Evolutionary conservation across 2,329 filamentous ascomycete species (phyloP).

Genomic region (Phaeophleospora eucalypticola): DNA sequence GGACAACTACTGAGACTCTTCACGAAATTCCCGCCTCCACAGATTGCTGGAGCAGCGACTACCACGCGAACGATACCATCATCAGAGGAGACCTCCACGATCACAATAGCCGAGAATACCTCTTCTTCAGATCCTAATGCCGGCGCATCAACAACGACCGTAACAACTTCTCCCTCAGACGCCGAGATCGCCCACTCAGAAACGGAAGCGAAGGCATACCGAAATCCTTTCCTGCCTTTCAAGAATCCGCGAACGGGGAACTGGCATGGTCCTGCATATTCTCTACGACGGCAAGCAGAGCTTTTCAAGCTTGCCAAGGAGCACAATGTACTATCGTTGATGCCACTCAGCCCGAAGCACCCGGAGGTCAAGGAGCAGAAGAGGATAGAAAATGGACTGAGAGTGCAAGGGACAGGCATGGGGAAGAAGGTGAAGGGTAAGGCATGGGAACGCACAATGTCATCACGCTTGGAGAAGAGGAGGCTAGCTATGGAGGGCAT

Average conservation of each 20-base stretch:
- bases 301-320: constrained; percentile 78
- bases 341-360: constrained; percentile 33
- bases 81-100: constrained; percentile 29
- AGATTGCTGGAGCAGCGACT: constrained; percentile 13
- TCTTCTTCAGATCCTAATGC: constrained; percentile 43
- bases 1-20: constrained; percentile 79
- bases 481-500: constrained; percentile 91
- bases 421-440: constrained; percentile 95
- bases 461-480: constrained; percentile 77
- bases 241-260: constrained; percentile 74
- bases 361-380: constrained; percentile 62
- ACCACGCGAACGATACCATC: constrained; percentile 22
- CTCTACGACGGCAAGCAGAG: constrained; percentile 81
- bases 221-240: constrained; percentile 75
- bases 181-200: constrained; percentile 29
- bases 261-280: constrained; percentile 81
- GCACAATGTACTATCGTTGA: constrained; percentile 36
- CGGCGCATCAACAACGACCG: constrained; percentile 27
- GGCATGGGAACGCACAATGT: constrained; percentile 81
- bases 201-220: constrained; percentile 27
- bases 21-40: constrained; percentile 74
- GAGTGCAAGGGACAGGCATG: constrained; percentile 81
- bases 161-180: constrained; percentile 40
- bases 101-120: constrained; percentile 41
- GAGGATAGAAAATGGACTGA: constrained; percentile 72